Evolutionary conservation across 75 land plant genomes (phyloP).

Genomic region (Chamaecyparis obtusa): DNA sequence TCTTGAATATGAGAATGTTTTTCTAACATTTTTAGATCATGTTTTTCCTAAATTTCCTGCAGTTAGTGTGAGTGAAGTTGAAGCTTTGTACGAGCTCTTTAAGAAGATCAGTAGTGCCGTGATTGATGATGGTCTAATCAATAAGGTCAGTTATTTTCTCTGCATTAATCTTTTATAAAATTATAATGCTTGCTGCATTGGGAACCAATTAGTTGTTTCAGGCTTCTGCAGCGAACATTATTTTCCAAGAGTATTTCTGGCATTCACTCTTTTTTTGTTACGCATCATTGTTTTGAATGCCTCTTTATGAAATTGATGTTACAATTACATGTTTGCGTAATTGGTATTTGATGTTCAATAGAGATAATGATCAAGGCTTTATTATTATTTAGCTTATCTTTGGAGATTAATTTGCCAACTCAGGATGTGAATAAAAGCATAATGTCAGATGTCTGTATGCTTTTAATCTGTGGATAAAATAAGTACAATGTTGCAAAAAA

Average conservation of each 20-base stretch:
- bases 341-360: background rate
- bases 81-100: slow-evolving; percentile 58
- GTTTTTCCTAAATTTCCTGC: slow-evolving; percentile 8
- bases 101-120: slow-evolving; percentile 68
- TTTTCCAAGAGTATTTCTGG: background rate
- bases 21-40: background rate
- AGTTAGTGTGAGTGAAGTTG: slow-evolving; percentile 64
- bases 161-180: background rate
- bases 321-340: background rate
- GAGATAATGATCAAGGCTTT: background rate
- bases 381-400: background rate
- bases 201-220: background rate
- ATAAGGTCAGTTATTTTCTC: slow-evolving; percentile 44
- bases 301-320: background rate
- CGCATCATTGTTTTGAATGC: background rate
- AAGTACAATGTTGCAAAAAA: too few relatives aligned
- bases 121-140: slow-evolving; percentile 59
- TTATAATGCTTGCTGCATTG: background rate
- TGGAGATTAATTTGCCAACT: background rate
- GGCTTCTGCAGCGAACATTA: background rate
- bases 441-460: background rate
- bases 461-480: background rate
- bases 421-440: background rate
- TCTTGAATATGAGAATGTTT: background rate
- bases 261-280: background rate